A percentile compares a stretch with the other conserved stretches of the same genome.
These are phyloP conservation scores for Phragmites australis DNA, from an alignment of 176 grass and related monocot species.

Conservation along the genomic window DNA sequence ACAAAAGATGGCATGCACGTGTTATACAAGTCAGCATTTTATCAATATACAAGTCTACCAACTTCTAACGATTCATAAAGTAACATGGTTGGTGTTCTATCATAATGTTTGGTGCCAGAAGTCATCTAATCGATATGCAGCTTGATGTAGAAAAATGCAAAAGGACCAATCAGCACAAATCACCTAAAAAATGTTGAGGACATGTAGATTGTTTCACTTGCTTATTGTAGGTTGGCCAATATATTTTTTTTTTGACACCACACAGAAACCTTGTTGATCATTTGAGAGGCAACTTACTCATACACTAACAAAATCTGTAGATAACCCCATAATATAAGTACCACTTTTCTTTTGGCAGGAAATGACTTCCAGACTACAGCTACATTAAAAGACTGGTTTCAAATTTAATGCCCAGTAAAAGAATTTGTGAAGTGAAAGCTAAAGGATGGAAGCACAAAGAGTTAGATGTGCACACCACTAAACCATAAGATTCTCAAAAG, in stretches of 20 bases:
- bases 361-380: not conserved
- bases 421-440: not conserved
- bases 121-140: not conserved
- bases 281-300: not conserved
- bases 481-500: too few species aligned
- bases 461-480: not conserved
- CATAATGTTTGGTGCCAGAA: not conserved
- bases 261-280: too few species aligned
- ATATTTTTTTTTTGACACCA: too few species aligned
- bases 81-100: not conserved
- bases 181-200: not conserved
- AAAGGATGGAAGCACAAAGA: not conserved
- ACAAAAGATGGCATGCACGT: not conserved
- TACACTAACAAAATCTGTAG: not conserved
- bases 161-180: not conserved
- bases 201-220: not conserved
- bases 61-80: not conserved
- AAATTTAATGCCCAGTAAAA: not conserved
- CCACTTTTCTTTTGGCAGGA: not conserved
- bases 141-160: not conserved
- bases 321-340: not conserved
- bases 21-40: not conserved
- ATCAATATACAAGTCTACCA: too few species aligned
- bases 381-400: not conserved
- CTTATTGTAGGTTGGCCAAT: not conserved